Evolutionary conservation across 140 eudicot species (phyloP).

Genomic region (Oenanthe javanica): DNA sequence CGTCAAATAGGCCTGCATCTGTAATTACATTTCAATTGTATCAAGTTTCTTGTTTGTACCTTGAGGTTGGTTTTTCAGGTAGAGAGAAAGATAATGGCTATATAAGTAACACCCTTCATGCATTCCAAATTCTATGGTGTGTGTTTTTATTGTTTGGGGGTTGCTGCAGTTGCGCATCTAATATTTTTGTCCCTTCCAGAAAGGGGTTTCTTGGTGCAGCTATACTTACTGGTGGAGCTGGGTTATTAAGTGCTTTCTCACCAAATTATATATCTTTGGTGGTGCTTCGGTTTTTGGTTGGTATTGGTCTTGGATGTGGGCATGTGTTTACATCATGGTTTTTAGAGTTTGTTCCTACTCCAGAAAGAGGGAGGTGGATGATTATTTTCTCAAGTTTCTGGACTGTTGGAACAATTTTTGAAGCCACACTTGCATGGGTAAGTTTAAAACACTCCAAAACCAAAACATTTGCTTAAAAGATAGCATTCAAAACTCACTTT

Average conservation of each 20-base stretch:
- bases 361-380: slow-evolving; percentile 71
- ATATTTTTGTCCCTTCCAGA: slow-evolving; percentile 34
- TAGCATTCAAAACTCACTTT: not conserved
- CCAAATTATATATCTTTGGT: slow-evolving; percentile 55
- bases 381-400: slow-evolving; percentile 59
- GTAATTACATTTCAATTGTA: not conserved
- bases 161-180: slow-evolving; percentile 8
- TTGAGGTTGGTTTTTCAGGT: not conserved
- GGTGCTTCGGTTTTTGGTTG: slow-evolving; percentile 62
- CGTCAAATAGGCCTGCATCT: not conserved
- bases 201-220: slow-evolving; percentile 66
- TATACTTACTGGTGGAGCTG: slow-evolving; percentile 49
- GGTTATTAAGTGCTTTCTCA: slow-evolving; percentile 59
- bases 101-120: slow-evolving; percentile 4
- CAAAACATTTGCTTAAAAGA: not conserved
- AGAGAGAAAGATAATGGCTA: not conserved
- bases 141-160: slow-evolving; percentile 7
- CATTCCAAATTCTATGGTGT: slow-evolving; percentile 4
- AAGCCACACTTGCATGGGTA: slow-evolving; percentile 80
- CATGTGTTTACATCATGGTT: slow-evolving; percentile 79
- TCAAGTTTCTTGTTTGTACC: not conserved
- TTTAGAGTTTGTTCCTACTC: slow-evolving; percentile 75
- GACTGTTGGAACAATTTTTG: slow-evolving; percentile 62
- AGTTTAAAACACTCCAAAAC: slow-evolving; percentile 9
- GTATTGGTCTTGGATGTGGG: slow-evolving; percentile 82